Base-by-base conservation (phyloP, 2,329 filamentous ascomycete genomes). In the Incumbomyces lentus region DNA sequence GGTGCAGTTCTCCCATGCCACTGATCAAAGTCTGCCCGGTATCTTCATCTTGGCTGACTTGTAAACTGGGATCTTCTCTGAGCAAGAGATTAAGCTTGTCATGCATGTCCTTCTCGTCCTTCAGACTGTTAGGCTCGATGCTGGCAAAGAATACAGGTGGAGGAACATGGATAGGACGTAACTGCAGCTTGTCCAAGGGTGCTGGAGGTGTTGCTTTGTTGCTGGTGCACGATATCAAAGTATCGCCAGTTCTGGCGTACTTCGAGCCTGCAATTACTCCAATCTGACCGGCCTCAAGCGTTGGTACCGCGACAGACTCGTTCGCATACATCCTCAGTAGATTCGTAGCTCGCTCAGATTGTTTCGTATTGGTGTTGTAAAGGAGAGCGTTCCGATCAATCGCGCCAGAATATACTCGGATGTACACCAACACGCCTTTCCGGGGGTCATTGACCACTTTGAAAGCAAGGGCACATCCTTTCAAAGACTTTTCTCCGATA, bases 121-220 rank as follows among this genome's bases (percentile, higher is more conserved):
- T 76, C 29, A 86, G 69, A 56, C 86, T 82, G 55, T 87, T 68
- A 14, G 80, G 86, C 53, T 96, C 90, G 22, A 96, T 81, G 50
- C 89, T 86, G n/a, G 93, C 82, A 63, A 96, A 98, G 60, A 95
- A 95, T 0, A 98, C 92, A 0, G 92, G 88, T 0, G 92, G 88
- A 1, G 92, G 90, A 0, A 95, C 86, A 49, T 85, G 78, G 22
- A 94, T 92, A 0, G 92, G 87, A 13, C 87, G 79, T 31, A 98
- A 77, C 59, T 95, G 88, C 13, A 96, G 69, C 13, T 75, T 81
- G 41, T 82, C 79, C 40, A 95, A 68, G 1, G 79, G 75, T 13
- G 80, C 75, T 14, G 84, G 79, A 1, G 86, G 81, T 0, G 77
- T 75, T 6, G 75, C 75, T 60, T 78, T 79, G 36, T 73, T 69